These are phyloP conservation scores for Agrostemma githago DNA, from an alignment of 148 eudicot species.

Conservation along the genomic window DNA sequence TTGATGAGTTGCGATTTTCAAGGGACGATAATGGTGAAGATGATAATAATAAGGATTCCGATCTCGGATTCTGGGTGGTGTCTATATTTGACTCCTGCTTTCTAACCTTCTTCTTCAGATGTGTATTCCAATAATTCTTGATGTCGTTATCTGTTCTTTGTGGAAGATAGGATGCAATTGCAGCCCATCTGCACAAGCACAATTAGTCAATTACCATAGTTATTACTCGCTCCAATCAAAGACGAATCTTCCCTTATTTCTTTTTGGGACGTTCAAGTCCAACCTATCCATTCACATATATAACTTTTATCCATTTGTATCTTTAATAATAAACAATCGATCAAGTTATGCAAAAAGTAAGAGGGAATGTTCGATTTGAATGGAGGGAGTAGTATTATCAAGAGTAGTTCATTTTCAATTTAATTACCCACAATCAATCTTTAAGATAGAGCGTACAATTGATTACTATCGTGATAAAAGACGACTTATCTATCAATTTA, in stretches of 20 bases:
- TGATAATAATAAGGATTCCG: slow-evolving; percentile 16
- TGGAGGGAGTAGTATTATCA: no score
- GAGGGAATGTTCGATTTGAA: no score
- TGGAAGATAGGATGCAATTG: slow-evolving; percentile 35
- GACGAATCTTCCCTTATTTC: no score
- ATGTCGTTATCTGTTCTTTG: slow-evolving; percentile 32
- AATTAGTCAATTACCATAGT: neutral
- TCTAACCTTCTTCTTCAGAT: slow-evolving; percentile 28
- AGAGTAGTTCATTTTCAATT: neutral
- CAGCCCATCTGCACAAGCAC: slow-evolving; percentile 27
- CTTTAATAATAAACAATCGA: no score
- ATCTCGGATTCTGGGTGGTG: slow-evolving; percentile 1
- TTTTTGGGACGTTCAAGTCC: no score
- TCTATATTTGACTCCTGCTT: slow-evolving; percentile 8
- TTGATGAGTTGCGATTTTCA: slow-evolving; percentile 25
- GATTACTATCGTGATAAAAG: neutral
- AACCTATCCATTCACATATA: no score
- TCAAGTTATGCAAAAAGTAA: no score
- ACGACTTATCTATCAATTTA: neutral
- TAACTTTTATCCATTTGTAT: no score
- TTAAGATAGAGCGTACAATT: no score
- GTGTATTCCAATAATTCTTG: slow-evolving; percentile 35
- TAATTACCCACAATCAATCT: neutral
- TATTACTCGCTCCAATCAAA: neutral
- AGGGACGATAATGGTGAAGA: slow-evolving; percentile 19